Evolutionary conservation across 345 rosid genomes (phyloP).

Genomic region (Cardiospermum halicacabum): DNA sequence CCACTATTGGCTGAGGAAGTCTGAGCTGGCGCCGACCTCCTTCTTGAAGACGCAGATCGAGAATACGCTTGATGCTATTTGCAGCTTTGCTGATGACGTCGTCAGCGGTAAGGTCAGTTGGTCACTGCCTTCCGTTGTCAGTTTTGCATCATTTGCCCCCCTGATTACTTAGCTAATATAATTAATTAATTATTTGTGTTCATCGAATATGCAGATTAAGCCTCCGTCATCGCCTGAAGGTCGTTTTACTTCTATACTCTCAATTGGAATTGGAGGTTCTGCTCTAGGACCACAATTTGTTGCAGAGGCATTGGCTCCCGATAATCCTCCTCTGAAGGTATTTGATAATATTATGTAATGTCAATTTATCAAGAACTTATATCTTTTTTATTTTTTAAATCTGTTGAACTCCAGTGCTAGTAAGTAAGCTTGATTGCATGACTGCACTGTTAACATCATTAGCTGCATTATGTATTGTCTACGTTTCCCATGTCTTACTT

Average conservation of each 20-base stretch:
- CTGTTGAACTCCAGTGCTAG: background rate
- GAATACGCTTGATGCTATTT: conserved; percentile 58
- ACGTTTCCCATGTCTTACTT: background rate
- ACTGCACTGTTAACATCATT: too few relatives aligned
- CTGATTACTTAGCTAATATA: too few relatives aligned
- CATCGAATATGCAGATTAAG: conserved; percentile 51
- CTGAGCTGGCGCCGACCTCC: conserved; percentile 61
- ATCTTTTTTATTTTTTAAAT: background rate
- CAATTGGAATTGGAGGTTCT: conserved; percentile 96
- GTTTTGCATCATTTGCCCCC: too few relatives aligned
- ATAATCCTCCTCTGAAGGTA: conserved; percentile 96
- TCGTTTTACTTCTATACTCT: conserved; percentile 82
- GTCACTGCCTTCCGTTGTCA: background rate
- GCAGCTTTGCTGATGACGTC: conserved; percentile 62
- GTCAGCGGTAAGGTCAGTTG: conserved; percentile 78
- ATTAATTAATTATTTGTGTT: too few relatives aligned
- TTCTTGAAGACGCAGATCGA: conserved; percentile 62
- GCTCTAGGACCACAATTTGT: conserved; percentile 99
- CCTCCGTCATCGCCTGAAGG: conserved; percentile 69
- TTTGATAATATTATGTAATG: background rate
- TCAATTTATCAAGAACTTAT: background rate
- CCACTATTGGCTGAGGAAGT: conserved; percentile 88
- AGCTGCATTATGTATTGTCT: background rate
- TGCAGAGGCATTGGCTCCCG: conserved; percentile 96
- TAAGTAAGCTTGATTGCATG: background rate